Evolutionary conservation across 306 rosid species (phyloP), one percentile per base, ranked within the genome.

Genomic region (Quercus engelmannii): DNA sequence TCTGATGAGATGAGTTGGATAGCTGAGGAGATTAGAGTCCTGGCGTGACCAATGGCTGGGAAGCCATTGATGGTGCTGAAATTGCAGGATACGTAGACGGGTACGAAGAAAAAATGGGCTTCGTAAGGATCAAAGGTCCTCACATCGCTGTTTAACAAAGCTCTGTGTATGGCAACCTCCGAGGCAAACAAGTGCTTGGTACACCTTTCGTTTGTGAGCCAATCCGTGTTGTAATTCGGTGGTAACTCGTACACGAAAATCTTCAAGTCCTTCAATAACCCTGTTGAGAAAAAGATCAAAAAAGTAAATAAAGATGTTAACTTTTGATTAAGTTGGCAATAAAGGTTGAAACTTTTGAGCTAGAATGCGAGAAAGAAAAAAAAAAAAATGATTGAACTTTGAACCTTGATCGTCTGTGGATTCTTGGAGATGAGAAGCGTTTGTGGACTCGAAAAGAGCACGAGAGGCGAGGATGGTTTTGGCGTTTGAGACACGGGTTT

Each of bases 21-120:
- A 1, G 97, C 96, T 14, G 97, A 93, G 51, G 90, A 51, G 11
- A 96, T 67, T 5, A 96, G 92, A 0, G 87, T 52, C 11, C 99
- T 96, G 1, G 99, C 99, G 82, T 96, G 98, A 54, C 97, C 98
- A 17, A 93, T 91, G 33, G 98, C 97, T 0, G 97, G 99, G 88
- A 96, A 96, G 41, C 99, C 97, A 63, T 91, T 89, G 4, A 91
- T 70, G 79, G 90, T 78, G 92, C 94, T 94, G 89, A 94, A 94
- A 76, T 92, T 94, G 90, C 98, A 94, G 17, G 98, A 89, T 0
- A 94, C 98, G 80, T 94, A 94, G 26, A 94, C 96, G 1, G 98
- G 98, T 8, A 94, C 98, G 82, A 91, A 92, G 89, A 94, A 94
- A 65, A 94, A 91, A 68, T 92, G 93, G 3, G 98, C 98, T 43